Evolutionary conservation across 2,329 filamentous ascomycete species (phyloP).

Genomic region (Aureobasidium sp.): DNA sequence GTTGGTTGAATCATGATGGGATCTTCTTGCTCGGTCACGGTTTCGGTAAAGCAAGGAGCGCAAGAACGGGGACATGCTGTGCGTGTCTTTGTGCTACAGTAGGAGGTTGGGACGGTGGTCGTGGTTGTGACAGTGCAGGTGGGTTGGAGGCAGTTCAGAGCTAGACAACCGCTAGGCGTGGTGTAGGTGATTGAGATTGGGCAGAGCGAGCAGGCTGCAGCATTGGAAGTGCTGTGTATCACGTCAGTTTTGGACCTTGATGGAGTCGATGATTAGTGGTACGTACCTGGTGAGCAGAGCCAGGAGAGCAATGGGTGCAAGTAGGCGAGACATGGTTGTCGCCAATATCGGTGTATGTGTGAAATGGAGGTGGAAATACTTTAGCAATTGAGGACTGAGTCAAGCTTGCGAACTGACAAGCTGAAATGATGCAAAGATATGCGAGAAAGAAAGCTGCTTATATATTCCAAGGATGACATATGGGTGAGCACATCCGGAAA

Average conservation of each 20-base stretch:
- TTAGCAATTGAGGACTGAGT: not conserved
- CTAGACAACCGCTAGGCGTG: not conserved
- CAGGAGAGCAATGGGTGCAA: not conserved
- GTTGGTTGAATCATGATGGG: not conserved
- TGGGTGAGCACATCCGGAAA: not conserved
- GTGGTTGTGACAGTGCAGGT: not conserved
- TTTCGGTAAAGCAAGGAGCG: not conserved
- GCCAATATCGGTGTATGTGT: no score
- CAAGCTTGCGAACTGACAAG: not conserved
- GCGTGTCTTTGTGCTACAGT: not conserved
- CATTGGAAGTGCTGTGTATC: not conserved
- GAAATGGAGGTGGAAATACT: no score
- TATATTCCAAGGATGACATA: not conserved
- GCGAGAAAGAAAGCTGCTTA: not conserved
- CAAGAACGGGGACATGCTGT: not conserved
- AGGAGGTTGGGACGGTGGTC: not conserved
- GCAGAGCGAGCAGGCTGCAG: not conserved
- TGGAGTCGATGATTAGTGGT: not conserved
- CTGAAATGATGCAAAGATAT: not conserved
- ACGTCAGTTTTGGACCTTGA: not conserved
- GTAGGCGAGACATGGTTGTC: not conserved
- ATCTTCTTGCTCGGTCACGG: not conserved
- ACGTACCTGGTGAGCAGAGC: not conserved
- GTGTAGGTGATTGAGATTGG: constrained; percentile 10
- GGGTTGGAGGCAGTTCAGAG: not conserved